Conservation (phyloP, 1,139 yeast genomes). For the Diutina mesorugosa region DNA sequence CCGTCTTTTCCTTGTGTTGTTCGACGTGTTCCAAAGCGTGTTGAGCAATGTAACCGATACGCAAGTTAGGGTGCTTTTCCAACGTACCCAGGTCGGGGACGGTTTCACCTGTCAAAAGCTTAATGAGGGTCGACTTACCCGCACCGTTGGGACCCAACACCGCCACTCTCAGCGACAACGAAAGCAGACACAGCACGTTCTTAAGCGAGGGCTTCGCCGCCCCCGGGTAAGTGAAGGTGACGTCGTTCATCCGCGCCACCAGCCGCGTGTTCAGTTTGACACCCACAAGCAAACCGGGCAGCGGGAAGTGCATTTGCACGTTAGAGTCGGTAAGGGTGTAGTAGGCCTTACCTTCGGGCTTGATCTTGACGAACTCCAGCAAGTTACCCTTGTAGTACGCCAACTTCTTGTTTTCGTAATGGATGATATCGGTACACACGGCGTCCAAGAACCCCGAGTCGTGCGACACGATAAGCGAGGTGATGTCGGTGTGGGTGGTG, state of each 20-base stretch:
- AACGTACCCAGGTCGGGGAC: conserved; percentile 80
- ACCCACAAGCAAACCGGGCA: conserved; percentile 94
- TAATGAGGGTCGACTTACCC: conserved; percentile 92
- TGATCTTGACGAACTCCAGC: conserved; percentile 79
- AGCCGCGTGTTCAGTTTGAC: conserved; percentile 92
- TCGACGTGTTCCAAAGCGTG: conserved; percentile 97
- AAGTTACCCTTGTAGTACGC: conserved; percentile 94
- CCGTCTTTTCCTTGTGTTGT: conserved; percentile 93
- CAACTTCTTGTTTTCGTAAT: conserved; percentile 89
- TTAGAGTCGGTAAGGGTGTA: conserved; percentile 90
- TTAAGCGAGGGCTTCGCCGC: conserved; percentile 70
- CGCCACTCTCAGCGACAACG: conserved; percentile 91
- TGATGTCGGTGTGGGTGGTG: conserved; percentile 68
- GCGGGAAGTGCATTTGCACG: conserved; percentile 96
- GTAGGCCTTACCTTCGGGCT: conserved; percentile 94
- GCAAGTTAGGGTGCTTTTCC: conserved; percentile 94
- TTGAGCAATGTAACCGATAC: conserved; percentile 98
- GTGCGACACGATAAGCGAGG: conserved; percentile 92
- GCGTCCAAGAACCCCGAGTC: conserved; percentile 94
- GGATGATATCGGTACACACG: conserved; percentile 94
- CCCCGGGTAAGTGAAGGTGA: conserved; percentile 84
- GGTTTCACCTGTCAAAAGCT: conserved; percentile 82
- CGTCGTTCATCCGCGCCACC: conserved; percentile 81
- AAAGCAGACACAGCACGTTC: conserved; percentile 75
- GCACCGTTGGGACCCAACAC: conserved; percentile 98